Evolutionary conservation across 805 yeast species (phyloP), one percentile per base, ranked within the genome.

Genomic region (Nakazawaea pomicola): DNA sequence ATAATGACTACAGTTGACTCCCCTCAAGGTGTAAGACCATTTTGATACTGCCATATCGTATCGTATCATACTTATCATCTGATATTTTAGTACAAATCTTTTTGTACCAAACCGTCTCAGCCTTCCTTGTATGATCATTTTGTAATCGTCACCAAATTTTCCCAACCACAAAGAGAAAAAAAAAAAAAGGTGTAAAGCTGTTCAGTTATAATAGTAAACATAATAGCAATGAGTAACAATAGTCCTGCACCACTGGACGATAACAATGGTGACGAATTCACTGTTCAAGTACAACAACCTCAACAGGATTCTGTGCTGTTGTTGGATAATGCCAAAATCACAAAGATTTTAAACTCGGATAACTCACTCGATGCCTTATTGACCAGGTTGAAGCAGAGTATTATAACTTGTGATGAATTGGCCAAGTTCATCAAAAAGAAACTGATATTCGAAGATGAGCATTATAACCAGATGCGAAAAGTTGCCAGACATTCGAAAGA

Each of bases 371-470:
- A 84, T 46, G 70, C 87, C 0, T 67, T 91, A 15, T 67, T 90
- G 38, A 63, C 70, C 1, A 70, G 95, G 31, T 68, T 90, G 43
- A 91, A 91, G 61, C 91, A 83, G 58, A 78, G 89, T 44, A 70
- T 90, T 33, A 70, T 72, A 46, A 80, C 95, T 0, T 82, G 95
- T 49, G 96, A 89, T 53, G 98, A 93, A 55, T 81, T 88, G 51
- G 70, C 87, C 21, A 77, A 78, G 50, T 93, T 77, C 59, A 66
- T 91, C 41, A 83, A 83, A 57, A 85, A 82, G 61, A 83, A 85
- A 52, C 88, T 88, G 21, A 64, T 74, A 25, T 71, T 82, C 39
- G 96, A 88, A 58, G 85, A 82, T 49, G 95, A 83, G 44, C 85
- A 87, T 57, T 76, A 77, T 31, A 72, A 72, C 42, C 95, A 87